phyloP scores from a whole-genome alignment of 129 eudicot species.

The Chrysanthemum lavandulifolium region DNA sequence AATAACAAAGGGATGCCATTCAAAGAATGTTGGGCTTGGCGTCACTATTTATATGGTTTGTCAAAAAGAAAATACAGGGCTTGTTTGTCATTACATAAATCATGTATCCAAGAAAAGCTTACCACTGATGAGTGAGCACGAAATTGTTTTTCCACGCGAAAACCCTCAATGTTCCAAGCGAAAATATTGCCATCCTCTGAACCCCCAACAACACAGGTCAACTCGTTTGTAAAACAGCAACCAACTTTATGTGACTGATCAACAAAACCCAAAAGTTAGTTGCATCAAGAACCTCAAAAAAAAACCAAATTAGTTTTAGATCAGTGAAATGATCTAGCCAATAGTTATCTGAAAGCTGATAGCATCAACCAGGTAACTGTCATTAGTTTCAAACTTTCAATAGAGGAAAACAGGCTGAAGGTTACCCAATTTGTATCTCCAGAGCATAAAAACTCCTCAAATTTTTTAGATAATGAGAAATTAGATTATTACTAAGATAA shows the following conservation, averaged over 20 bases:
- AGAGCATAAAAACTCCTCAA: no score
- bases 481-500: no score
- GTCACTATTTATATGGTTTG: no score
- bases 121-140: slow-evolving; percentile 95
- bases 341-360: background rate
- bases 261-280: slow-evolving; percentile 20
- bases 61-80: no score
- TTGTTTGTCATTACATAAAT: background rate
- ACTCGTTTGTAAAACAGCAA: slow-evolving; percentile 82
- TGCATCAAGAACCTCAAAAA: slow-evolving; percentile 5
- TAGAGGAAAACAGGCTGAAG: no score
- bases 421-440: no score
- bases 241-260: slow-evolving; percentile 84
- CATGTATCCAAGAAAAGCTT: slow-evolving; percentile 25
- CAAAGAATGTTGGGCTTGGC: no score
- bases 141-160: slow-evolving; percentile 64
- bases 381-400: no score
- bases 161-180: slow-evolving; percentile 93
- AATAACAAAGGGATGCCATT: background rate
- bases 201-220: slow-evolving; percentile 85
- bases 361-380: no score
- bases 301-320: slow-evolving; percentile 7
- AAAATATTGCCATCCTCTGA: slow-evolving; percentile 90
- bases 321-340: background rate
- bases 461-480: no score